Base-by-base conservation (phyloP, 2,329 filamentous ascomycete species). In the Onygenales sp. region DNA sequence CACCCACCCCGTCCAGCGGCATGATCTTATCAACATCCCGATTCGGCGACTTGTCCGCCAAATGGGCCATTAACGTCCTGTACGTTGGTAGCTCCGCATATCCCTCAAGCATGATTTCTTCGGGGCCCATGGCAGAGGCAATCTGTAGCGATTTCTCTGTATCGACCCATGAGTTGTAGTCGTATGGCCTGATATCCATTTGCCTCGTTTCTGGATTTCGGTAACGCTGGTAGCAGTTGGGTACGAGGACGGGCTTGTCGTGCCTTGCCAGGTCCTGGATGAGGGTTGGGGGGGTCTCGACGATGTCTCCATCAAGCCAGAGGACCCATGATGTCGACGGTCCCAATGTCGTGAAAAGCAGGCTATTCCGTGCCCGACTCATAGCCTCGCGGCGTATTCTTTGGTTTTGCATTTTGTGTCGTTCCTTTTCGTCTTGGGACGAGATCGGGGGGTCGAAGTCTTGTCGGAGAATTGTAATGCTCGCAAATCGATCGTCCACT, bases 131-230 rank as follows among this genome's bases (percentile, higher is more conserved):
- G 63, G 83, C 83, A 9, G 79, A 74, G 2, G 81, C 91, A 58
- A 98, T 74, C 37, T 86, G 79, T 65, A 85, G 80, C 1, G 93
- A 92, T 2, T 80, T 85, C 1, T 85, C 79, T 65, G 88, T 95
- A 67, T 98, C 93, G 64, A 92, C 84, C 93, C 93, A 98, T 67
- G 87, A 95, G 74, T 98, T 98, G 78, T 85, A 97, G 73, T 98
- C 93, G 69, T 98, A 98, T 0, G 91, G 84, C 4, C 93, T 83
- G 65, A 92, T 83, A 43, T 84, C 82, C 74, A 82, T 81, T 58
- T 82, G 77, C 63, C 86, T 85, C 50, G 80, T 84, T 11, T 86
- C 79, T 46, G 80, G 80, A 72, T 96, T 85, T 56, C 81, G 83
- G 72, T 82, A 97, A 58, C 86, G 79, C 73, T 98, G 93, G 77